Conservation (phyloP, 805 yeast species). For the Saccharomycodes ludwigii region DNA sequence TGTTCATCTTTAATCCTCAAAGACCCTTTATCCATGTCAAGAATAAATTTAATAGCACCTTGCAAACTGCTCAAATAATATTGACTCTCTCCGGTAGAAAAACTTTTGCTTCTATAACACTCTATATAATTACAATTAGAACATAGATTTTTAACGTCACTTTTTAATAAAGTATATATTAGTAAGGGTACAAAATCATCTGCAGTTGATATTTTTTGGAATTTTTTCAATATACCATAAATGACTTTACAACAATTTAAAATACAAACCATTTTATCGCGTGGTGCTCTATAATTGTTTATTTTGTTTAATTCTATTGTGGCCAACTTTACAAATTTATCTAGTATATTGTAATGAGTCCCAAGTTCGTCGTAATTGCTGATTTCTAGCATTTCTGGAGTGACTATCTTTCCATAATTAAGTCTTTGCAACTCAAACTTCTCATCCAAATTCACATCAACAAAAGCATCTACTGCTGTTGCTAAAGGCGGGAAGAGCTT, state of each 20-base stretch:
- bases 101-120: conserved; percentile 63
- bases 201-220: conserved; percentile 65
- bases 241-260: conserved; percentile 87
- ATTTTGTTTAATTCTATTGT: conserved; percentile 65
- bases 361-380: conserved; percentile 18
- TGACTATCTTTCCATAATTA: conserved; percentile 54
- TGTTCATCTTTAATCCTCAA: conserved; percentile 53
- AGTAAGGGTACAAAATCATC: conserved; percentile 88
- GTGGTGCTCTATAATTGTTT: conserved; percentile 77
- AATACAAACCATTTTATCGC: conserved; percentile 87
- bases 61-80: conserved; percentile 85
- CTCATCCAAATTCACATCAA: too few species aligned
- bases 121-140: conserved; percentile 81
- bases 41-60: conserved; percentile 76
- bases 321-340: conserved; percentile 53
- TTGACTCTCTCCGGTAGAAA: conserved; percentile 77
- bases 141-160: conserved; percentile 50
- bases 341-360: conserved; percentile 33
- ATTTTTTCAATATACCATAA: conserved; percentile 70
- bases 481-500: conserved; percentile 64
- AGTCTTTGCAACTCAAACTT: conserved; percentile 13
- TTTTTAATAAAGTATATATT: conserved; percentile 63
- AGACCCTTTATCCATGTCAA: conserved; percentile 41
- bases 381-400: conserved; percentile 70
- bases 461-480: too few species aligned